Percentiles rank a stretch among this genome's conserved stretches.
These are phyloP conservation scores for Sugiyamaella valdiviana DNA, from an alignment of 805 yeast genomes.

Conservation along the genomic window DNA sequence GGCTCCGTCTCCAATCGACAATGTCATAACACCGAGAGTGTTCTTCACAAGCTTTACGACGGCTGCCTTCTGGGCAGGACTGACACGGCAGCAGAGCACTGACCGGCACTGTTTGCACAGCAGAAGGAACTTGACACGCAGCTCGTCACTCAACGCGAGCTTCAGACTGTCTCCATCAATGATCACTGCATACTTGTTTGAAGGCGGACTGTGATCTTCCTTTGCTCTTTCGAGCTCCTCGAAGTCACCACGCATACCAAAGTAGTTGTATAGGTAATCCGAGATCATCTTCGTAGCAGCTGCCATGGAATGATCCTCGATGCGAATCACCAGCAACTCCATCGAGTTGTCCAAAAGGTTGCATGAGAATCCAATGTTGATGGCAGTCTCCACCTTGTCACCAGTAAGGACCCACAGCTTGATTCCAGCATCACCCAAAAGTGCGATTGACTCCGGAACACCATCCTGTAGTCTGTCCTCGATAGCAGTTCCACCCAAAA, in stretches of 20 bases:
- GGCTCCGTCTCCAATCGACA: slow-evolving; percentile 83
- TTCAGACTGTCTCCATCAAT: slow-evolving; percentile 69
- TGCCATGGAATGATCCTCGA: slow-evolving; percentile 28
- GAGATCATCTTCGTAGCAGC: slow-evolving; percentile 36
- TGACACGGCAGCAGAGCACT: slow-evolving; percentile 78
- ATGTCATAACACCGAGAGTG: slow-evolving; percentile 64
- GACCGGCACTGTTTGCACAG: slow-evolving; percentile 72
- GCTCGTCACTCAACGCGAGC: slow-evolving; percentile 41
- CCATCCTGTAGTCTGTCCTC: slow-evolving; percentile 78
- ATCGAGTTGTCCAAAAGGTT: slow-evolving; percentile 64
- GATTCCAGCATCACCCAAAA: slow-evolving; percentile 67
- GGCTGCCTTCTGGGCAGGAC: slow-evolving; percentile 77
- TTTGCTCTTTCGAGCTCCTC: slow-evolving; percentile 50
- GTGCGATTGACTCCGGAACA: slow-evolving; percentile 67
- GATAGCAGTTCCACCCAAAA: slow-evolving; percentile 78
- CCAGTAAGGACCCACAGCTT: slow-evolving; percentile 84
- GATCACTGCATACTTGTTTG: slow-evolving; percentile 52
- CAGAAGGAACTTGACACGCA: slow-evolving; percentile 53
- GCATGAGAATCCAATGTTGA: slow-evolving; percentile 79
- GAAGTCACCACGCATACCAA: slow-evolving; percentile 42
- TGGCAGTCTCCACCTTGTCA: slow-evolving; percentile 82
- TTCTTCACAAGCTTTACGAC: slow-evolving; percentile 66
- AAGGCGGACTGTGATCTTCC: slow-evolving; percentile 59
- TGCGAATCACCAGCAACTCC: slow-evolving; percentile 56
- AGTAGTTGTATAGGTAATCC: slow-evolving; percentile 46